Conservation (phyloP, 2,329 filamentous ascomycete genomes). For the Xylariaceae sp. region DNA sequence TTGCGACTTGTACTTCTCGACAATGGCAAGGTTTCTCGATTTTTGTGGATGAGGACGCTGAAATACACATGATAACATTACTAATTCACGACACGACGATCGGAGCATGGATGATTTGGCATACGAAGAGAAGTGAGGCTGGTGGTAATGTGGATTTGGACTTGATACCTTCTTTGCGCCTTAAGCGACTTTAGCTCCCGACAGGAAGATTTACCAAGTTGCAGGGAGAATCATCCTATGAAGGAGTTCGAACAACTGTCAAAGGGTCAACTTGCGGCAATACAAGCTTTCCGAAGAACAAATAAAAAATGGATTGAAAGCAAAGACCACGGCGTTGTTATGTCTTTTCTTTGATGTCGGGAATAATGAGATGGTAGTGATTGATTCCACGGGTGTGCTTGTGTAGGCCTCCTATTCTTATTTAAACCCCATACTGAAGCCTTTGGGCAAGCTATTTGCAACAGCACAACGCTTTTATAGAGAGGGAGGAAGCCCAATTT, state of each 20-base stretch:
- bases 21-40: constrained; percentile 1
- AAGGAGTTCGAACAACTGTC: constrained; percentile 14
- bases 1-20: background rate
- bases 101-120: constrained; percentile 19
- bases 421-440: background rate
- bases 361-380: background rate
- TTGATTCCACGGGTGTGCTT: background rate
- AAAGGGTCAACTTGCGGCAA: background rate
- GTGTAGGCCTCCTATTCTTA: background rate
- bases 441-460: constrained; percentile 4
- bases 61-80: constrained; percentile 6
- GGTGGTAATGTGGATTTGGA: constrained; percentile 9
- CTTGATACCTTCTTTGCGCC: constrained; percentile 9
- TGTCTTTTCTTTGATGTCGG: constrained; percentile 11
- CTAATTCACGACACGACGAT: constrained; percentile 12
- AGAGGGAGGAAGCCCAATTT: too few species aligned
- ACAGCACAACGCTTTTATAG: background rate
- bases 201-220: constrained; percentile 9
- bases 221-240: background rate
- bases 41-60: constrained; percentile 1
- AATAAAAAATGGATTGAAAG: constrained; percentile 19
- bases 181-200: constrained; percentile 16
- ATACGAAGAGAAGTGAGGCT: constrained; percentile 14
- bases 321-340: background rate
- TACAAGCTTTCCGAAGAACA: background rate